Conservation (phyloP, 2,329 filamentous ascomycete genomes). For the Nakataea oryzae region DNA sequence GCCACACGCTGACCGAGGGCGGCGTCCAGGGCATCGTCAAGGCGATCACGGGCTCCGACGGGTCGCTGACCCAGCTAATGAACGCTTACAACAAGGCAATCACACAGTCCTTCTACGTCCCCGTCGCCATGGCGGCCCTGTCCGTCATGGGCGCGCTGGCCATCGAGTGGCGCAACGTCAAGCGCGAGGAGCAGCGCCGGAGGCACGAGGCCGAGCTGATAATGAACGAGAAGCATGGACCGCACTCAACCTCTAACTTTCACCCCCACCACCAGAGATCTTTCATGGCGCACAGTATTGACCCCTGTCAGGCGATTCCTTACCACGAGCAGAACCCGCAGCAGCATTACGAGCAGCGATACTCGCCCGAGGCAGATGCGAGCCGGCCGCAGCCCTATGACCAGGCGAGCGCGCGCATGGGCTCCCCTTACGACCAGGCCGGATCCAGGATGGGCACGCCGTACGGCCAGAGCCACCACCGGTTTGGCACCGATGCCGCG, state of each 20-base stretch:
- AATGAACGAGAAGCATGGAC: not conserved
- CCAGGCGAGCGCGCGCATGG: not conserved
- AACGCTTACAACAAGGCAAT: constrained; percentile 52
- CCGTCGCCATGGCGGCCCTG: constrained; percentile 39
- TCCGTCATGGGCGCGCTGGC: constrained; percentile 41
- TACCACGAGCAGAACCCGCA: not conserved
- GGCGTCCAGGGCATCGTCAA: constrained; percentile 12
- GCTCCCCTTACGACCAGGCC: constrained; percentile 1
- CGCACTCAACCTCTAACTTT: not conserved
- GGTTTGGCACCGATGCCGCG: not conserved
- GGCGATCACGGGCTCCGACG: constrained; percentile 4
- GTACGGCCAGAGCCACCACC: constrained; percentile 1
- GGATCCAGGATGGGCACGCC: not conserved
- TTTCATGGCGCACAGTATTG: not conserved
- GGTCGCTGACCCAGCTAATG: constrained; percentile 10
- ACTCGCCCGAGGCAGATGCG: not conserved
- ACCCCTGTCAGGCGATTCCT: not conserved
- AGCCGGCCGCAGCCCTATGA: constrained; percentile 2
- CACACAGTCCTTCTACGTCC: constrained; percentile 48
- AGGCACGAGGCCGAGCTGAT: constrained; percentile 1
- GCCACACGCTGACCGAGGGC: constrained; percentile 8
- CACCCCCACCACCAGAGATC: not conserved
- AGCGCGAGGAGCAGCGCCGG: constrained; percentile 17
- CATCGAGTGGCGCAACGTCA: constrained; percentile 49
- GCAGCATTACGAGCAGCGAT: not conserved